phyloP scores from a whole-genome alignment of 2,329 filamentous ascomycete species.

The Fusarium penzigii region DNA sequence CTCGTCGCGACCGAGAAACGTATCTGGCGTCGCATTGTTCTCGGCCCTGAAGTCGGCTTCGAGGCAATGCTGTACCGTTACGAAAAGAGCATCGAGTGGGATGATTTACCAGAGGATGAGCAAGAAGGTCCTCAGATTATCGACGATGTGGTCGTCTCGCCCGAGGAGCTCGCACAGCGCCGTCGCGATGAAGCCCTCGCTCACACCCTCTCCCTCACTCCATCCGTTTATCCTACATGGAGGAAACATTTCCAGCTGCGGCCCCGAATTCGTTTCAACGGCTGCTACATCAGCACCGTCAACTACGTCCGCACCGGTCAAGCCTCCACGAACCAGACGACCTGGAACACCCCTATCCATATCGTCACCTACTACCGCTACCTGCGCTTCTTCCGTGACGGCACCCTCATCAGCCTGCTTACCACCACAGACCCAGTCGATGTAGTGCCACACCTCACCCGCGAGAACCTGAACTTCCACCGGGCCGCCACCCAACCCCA shows the following conservation, averaged over 20 bases:
- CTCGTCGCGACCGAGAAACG: slow-evolving; percentile 80
- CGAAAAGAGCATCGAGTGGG: slow-evolving; percentile 61
- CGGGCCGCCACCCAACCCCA: slow-evolving; percentile 33
- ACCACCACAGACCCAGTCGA: slow-evolving; percentile 82
- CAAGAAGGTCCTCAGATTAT: slow-evolving; percentile 33
- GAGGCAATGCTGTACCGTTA: slow-evolving; percentile 81
- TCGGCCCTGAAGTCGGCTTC: slow-evolving; percentile 75
- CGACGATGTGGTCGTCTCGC: slow-evolving; percentile 35
- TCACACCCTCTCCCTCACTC: slow-evolving; percentile 44
- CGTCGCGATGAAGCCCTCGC: slow-evolving; percentile 36
- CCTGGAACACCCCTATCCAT: slow-evolving; percentile 82
- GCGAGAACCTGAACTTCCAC: slow-evolving; percentile 61
- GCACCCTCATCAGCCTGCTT: slow-evolving; percentile 76
- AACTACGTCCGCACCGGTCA: slow-evolving; percentile 90
- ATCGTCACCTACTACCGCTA: slow-evolving; percentile 99
- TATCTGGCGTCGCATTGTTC: slow-evolving; percentile 79
- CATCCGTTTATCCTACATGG: slow-evolving; percentile 54
- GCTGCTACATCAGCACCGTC: slow-evolving; percentile 93
- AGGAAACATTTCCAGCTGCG: slow-evolving; percentile 75
- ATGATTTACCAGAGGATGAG: slow-evolving; percentile 42
- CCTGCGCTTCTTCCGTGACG: slow-evolving; percentile 90
- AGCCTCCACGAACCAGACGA: slow-evolving; percentile 66
- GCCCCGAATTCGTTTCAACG: slow-evolving; percentile 89
- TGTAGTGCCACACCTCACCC: slow-evolving; percentile 81
- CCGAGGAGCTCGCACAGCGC: slow-evolving; percentile 38